A percentile compares a stretch with the other conserved stretches of the same genome.
These are phyloP conservation scores for Rhizopogon salebrosus DNA, from an alignment of 768 basidiomycete genomes.

Conservation along the genomic window DNA sequence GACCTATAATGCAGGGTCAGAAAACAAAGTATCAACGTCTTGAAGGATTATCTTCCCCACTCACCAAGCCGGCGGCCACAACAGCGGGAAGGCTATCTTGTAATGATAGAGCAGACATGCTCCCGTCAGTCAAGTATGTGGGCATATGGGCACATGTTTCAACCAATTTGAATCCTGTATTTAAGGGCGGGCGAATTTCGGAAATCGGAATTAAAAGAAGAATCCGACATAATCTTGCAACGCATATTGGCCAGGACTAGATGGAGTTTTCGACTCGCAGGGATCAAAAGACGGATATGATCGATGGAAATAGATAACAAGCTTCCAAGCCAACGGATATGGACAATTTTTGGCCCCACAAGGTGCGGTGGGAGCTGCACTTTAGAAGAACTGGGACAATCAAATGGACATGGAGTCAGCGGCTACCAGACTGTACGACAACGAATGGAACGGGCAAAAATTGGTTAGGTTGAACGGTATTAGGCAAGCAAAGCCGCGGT, in stretches of 20 bases:
- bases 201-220: constrained; percentile 23
- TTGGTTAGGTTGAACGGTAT: constrained; percentile 23
- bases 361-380: constrained; percentile 11
- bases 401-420: constrained; percentile 19
- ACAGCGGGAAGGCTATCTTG: constrained; percentile 17
- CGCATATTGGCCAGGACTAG: constrained; percentile 17
- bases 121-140: constrained; percentile 8
- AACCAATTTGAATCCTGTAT: constrained; percentile 18
- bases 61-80: constrained; percentile 19
- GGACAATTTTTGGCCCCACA: constrained; percentile 7
- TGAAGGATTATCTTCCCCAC: neutral
- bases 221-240: constrained; percentile 32
- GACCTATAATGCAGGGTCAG: constrained; percentile 16
- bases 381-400: constrained; percentile 12
- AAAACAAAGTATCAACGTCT: neutral
- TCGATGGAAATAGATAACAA: constrained; percentile 16
- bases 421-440: constrained; percentile 21
- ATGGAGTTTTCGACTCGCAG: constrained; percentile 18
- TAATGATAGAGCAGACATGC: constrained; percentile 15
- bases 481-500: constrained; percentile 33
- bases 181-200: constrained; percentile 25
- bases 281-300: constrained; percentile 1
- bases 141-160: constrained; percentile 12
- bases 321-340: constrained; percentile 12
- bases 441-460: constrained; percentile 24